These are phyloP conservation scores for Pulveroboletus ravenelii DNA, from an alignment of 768 basidiomycete species.

Conservation along the genomic window DNA sequence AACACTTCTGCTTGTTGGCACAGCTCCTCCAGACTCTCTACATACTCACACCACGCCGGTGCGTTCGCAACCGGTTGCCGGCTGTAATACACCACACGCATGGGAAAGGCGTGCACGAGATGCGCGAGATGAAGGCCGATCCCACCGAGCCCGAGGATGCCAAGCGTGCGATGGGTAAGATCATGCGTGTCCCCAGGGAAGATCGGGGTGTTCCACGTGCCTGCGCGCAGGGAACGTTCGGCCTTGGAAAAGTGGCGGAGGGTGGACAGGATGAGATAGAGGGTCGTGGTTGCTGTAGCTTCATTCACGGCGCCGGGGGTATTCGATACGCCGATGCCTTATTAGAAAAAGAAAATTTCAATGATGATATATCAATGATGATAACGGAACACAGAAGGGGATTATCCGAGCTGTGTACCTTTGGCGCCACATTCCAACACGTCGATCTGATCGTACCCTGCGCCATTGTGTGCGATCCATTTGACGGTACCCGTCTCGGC, in stretches of 20 bases:
- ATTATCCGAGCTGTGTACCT: slow-evolving; percentile 38
- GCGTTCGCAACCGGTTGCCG: slow-evolving; percentile 52
- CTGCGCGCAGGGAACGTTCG: slow-evolving; percentile 48
- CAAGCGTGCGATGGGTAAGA: slow-evolving; percentile 62
- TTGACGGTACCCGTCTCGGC: slow-evolving; percentile 52
- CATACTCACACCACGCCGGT: slow-evolving; percentile 76
- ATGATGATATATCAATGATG: neutral
- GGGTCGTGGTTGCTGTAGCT: slow-evolving; percentile 83
- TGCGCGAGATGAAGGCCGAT: slow-evolving; percentile 70
- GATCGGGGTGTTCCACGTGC: slow-evolving; percentile 57
- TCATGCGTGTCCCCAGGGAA: slow-evolving; percentile 52
- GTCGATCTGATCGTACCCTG: slow-evolving; percentile 89
- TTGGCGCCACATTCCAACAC: slow-evolving; percentile 65
- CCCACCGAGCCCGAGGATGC: slow-evolving; percentile 72
- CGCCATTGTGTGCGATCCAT: slow-evolving; percentile 91
- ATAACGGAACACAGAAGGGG: neutral
- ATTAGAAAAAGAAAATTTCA: neutral
- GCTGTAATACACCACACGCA: slow-evolving; percentile 84
- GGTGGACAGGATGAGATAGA: slow-evolving; percentile 77
- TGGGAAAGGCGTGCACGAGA: slow-evolving; percentile 75
- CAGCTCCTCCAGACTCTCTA: slow-evolving; percentile 58
- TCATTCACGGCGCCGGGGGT: slow-evolving; percentile 90
- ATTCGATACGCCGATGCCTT: slow-evolving; percentile 69
- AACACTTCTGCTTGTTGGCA: slow-evolving; percentile 73
- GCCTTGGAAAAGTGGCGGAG: slow-evolving; percentile 67